A percentile compares a stretch with the other conserved stretches of the same genome.
These are phyloP conservation scores for Ophiosphaerella narmari DNA, from an alignment of 2,329 filamentous ascomycete species.

Conservation along the genomic window DNA sequence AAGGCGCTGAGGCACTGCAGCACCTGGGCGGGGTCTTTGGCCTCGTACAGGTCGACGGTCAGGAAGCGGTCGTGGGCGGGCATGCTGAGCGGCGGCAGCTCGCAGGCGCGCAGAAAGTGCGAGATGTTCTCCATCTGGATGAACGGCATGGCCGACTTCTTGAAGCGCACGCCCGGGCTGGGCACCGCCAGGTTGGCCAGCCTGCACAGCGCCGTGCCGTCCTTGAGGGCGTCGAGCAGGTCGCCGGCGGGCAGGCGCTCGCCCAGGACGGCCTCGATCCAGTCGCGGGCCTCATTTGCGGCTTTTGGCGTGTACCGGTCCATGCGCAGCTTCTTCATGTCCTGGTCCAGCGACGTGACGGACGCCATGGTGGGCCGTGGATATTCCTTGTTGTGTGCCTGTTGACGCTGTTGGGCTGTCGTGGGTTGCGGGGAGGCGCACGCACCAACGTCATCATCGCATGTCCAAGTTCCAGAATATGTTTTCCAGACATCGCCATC, in stretches of 20 bases:
- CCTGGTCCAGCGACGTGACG: constrained; percentile 89
- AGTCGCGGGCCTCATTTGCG: constrained; percentile 79
- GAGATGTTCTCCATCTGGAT: constrained; percentile 99
- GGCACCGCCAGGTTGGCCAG: constrained; percentile 81
- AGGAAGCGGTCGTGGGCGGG: constrained; percentile 95
- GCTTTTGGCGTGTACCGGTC: constrained; percentile 91
- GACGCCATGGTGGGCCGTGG: constrained; percentile 72
- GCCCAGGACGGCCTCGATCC: constrained; percentile 83
- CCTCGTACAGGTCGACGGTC: constrained; percentile 93
- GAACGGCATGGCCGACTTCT: constrained; percentile 92
- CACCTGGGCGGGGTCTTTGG: constrained; percentile 95
- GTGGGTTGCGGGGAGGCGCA: constrained; percentile 15
- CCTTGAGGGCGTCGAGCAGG: constrained; percentile 82
- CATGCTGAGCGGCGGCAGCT: constrained; percentile 80
- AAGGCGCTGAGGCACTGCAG: constrained; percentile 91
- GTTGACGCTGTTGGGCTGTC: constrained; percentile 8
- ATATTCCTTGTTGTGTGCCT: constrained; percentile 14
- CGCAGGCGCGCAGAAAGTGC: constrained; percentile 88
- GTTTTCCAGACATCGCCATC: too few relatives aligned
- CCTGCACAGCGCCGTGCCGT: constrained; percentile 93
- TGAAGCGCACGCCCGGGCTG: constrained; percentile 82
- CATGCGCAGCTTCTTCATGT: constrained; percentile 89
- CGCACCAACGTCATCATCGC: constrained; percentile 25
- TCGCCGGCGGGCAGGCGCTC: constrained; percentile 74
- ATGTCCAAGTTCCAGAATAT: too few relatives aligned